Conservation (phyloP, 2,329 filamentous ascomycete genomes). For the Coleophoma crateriformis region DNA sequence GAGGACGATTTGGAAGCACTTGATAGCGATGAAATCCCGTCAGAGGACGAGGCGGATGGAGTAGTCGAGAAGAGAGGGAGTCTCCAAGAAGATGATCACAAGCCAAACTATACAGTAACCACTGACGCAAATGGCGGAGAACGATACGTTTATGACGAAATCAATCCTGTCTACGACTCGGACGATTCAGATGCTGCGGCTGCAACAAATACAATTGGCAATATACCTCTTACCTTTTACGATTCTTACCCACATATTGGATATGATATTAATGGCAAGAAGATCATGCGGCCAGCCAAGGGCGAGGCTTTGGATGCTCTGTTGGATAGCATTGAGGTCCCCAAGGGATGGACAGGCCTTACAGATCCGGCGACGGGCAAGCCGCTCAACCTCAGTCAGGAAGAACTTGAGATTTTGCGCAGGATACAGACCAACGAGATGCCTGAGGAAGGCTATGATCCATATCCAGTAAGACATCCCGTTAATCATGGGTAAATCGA, state of each 20-base stretch:
- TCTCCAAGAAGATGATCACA: slow-evolving; percentile 30
- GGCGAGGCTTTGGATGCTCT: slow-evolving; percentile 90
- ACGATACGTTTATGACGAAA: slow-evolving; percentile 88
- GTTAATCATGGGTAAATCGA: background rate
- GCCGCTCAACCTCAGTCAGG: slow-evolving; percentile 77
- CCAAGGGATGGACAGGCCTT: slow-evolving; percentile 94
- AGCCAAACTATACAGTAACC: slow-evolving; percentile 49
- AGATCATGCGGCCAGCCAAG: slow-evolving; percentile 91
- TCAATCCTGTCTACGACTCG: slow-evolving; percentile 91
- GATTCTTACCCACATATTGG: slow-evolving; percentile 97
- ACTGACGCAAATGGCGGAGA: slow-evolving; percentile 86
- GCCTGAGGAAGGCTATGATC: slow-evolving; percentile 83
- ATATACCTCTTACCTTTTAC: slow-evolving; percentile 93
- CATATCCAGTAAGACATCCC: slow-evolving; percentile 64
- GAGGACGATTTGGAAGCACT: slow-evolving; percentile 41
- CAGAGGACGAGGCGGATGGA: slow-evolving; percentile 33
- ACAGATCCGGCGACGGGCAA: slow-evolving; percentile 94
- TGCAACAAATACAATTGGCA: slow-evolving; percentile 83
- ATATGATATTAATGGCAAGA: slow-evolving; percentile 98
- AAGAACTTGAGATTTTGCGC: slow-evolving; percentile 84
- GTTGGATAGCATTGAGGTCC: slow-evolving; percentile 92
- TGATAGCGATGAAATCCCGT: slow-evolving; percentile 45
- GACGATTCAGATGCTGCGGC: slow-evolving; percentile 84
- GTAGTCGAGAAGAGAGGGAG: slow-evolving; percentile 33
- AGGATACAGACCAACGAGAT: slow-evolving; percentile 86